These are phyloP conservation scores for Eragrostis nindensis DNA, from an alignment of 176 grass and related monocot genomes.

Conservation along the genomic window DNA sequence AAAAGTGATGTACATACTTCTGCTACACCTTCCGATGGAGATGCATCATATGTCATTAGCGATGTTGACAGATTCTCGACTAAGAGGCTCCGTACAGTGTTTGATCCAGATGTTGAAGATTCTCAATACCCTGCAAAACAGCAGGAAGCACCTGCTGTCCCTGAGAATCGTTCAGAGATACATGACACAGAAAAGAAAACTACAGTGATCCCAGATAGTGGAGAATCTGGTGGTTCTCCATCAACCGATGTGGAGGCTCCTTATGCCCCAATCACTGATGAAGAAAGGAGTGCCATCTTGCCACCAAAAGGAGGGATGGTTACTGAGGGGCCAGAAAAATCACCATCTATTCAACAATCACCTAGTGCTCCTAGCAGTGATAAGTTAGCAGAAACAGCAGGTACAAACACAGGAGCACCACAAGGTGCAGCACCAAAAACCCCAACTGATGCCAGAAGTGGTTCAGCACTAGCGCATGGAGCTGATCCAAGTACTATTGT, in stretches of 20 bases:
- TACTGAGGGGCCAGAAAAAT: conserved; percentile 11
- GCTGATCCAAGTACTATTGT: not conserved
- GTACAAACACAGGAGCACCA: conserved; percentile 3
- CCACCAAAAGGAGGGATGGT: conserved; percentile 4
- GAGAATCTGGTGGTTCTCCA: conserved; percentile 2
- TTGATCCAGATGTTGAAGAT: conserved; percentile 28
- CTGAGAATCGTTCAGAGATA: conserved; percentile 30
- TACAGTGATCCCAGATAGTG: not conserved
- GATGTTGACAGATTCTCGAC: conserved; percentile 44
- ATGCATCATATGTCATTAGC: not conserved
- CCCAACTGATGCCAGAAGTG: conserved; percentile 3
- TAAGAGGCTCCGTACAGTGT: conserved; percentile 41
- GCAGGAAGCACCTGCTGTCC: conserved; percentile 20
- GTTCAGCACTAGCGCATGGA: not conserved
- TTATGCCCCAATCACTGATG: conserved; percentile 14
- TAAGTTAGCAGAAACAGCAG: conserved; percentile 4
- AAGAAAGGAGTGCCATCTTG: conserved; percentile 22
- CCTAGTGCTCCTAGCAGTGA: not conserved
- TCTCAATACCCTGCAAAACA: not conserved
- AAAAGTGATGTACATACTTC: not conserved
- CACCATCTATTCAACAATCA: conserved; percentile 4
- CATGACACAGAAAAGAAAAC: conserved; percentile 26
- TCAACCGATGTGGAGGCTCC: conserved; percentile 15
- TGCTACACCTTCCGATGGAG: not conserved
- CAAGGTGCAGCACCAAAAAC: not conserved